These are phyloP conservation scores for Pleoardoris graminearum DNA, from an alignment of 2,329 filamentous ascomycete species.

Conservation along the genomic window DNA sequence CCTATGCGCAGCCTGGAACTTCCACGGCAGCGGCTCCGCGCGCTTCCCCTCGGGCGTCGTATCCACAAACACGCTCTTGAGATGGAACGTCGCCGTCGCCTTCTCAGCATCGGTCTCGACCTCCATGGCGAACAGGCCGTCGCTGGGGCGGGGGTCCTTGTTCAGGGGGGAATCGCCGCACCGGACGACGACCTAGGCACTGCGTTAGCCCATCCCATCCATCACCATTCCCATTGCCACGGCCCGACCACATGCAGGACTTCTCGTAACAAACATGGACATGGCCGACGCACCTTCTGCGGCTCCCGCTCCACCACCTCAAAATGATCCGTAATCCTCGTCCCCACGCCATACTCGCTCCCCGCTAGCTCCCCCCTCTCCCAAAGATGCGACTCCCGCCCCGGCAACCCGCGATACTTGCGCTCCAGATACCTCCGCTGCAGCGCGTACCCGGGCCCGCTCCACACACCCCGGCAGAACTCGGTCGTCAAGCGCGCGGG, in stretches of 20 bases:
- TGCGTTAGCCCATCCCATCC: not conserved
- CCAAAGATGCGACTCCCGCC: constrained; percentile 41
- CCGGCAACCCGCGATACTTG: constrained; percentile 38
- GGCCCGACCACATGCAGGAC: too few species aligned
- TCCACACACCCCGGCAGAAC: constrained; percentile 46
- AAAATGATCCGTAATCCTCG: constrained; percentile 46
- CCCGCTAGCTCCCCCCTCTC: constrained; percentile 38
- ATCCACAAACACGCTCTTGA: constrained; percentile 47
- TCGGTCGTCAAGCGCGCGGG: constrained; percentile 37
- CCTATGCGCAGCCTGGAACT: constrained; percentile 38
- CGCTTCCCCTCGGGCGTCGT: constrained; percentile 42
- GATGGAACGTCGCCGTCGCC: constrained; percentile 43
- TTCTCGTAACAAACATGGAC: too few species aligned
- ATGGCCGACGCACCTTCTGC: constrained; percentile 38
- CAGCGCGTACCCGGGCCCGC: constrained; percentile 41
- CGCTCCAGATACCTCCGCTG: constrained; percentile 43
- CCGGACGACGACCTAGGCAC: constrained; percentile 40
- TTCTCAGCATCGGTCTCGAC: constrained; percentile 43
- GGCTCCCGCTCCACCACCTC: constrained; percentile 44
- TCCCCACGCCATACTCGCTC: constrained; percentile 41
- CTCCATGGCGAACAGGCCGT: constrained; percentile 46
- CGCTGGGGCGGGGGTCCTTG: constrained; percentile 31
- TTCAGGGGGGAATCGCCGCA: constrained; percentile 45
- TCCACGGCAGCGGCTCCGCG: constrained; percentile 30
- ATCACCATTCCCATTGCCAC: not conserved